Evolutionary conservation across 139 green algal genomes (phyloP).

Genomic region (Yamagishiella unicocca): DNA sequence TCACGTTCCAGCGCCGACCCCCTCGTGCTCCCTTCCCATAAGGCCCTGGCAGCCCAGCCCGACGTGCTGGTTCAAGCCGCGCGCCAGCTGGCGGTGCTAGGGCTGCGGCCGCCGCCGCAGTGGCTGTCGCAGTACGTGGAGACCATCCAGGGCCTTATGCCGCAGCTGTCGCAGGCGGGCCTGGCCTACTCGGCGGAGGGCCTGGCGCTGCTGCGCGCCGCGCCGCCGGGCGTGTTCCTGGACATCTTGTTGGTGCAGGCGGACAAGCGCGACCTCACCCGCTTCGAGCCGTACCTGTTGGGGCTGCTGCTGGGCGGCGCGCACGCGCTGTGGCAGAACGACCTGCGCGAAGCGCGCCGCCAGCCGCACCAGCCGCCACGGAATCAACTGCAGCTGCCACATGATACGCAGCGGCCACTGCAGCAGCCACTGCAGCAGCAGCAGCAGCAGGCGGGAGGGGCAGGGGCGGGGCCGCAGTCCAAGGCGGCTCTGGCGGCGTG

Average conservation of each 20-base stretch:
- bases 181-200: neutral
- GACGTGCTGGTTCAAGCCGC: neutral
- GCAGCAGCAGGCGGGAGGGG: neutral
- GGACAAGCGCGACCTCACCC: no score
- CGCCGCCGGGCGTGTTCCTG: neutral
- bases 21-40: no score
- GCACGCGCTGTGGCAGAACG: slow-evolving; percentile 1
- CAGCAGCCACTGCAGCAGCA: neutral
- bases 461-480: neutral
- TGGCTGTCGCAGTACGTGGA: neutral
- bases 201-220: slow-evolving; percentile 12
- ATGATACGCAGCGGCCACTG: no score
- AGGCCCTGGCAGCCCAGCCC: neutral
- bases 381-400: no score
- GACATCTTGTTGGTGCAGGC: neutral
- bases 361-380: no score
- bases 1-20: no score
- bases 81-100: neutral
- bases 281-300: neutral
- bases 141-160: neutral
- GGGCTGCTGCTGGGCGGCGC: slow-evolving; percentile 29
- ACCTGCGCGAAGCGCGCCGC: neutral
- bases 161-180: neutral
- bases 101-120: neutral
- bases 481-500: neutral